Percentiles rank a stretch among this genome's conserved stretches.
Evolutionary conservation across 139 green algal genomes (phyloP).

Genomic region (Desmodesmus armatus): DNA sequence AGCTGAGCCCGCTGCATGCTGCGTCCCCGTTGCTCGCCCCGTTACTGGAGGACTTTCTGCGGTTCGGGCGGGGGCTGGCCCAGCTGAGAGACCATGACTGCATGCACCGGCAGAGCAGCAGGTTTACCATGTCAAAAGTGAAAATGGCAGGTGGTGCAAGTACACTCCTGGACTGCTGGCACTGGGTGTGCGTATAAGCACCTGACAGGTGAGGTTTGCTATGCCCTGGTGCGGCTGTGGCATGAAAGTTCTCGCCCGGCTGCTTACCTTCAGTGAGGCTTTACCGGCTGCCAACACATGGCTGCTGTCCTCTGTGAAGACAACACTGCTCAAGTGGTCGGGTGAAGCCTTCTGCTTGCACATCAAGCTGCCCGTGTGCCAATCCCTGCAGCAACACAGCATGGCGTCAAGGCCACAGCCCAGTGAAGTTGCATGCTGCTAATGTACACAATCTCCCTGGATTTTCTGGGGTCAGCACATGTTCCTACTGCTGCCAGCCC

Average conservation of each 20-base stretch:
- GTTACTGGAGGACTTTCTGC: background rate
- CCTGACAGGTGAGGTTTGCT: no score
- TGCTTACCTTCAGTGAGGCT: conserved; percentile 39
- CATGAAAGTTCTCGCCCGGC: no score
- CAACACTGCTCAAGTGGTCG: background rate
- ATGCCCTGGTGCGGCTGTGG: no score
- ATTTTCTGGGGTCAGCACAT: no score
- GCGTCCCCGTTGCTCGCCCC: background rate
- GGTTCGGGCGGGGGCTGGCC: background rate
- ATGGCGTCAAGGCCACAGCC: no score
- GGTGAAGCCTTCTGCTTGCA: conserved; percentile 30
- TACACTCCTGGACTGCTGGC: no score
- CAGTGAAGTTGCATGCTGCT: no score
- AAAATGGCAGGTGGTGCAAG: background rate
- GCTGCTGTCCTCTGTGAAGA: conserved; percentile 50
- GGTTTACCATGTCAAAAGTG: background rate
- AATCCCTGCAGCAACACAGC: conserved; percentile 64
- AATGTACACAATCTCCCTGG: no score
- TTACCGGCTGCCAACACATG: conserved; percentile 41
- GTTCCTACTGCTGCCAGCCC: no score
- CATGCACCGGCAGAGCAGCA: background rate
- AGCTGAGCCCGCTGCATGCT: conserved; percentile 9
- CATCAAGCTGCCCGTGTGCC: conserved; percentile 46
- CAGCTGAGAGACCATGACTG: conserved; percentile 53
- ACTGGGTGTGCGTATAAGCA: no score